These are phyloP conservation scores for Oryza coarctata DNA, from an alignment of 176 grass and related monocot genomes.

Conservation along the genomic window DNA sequence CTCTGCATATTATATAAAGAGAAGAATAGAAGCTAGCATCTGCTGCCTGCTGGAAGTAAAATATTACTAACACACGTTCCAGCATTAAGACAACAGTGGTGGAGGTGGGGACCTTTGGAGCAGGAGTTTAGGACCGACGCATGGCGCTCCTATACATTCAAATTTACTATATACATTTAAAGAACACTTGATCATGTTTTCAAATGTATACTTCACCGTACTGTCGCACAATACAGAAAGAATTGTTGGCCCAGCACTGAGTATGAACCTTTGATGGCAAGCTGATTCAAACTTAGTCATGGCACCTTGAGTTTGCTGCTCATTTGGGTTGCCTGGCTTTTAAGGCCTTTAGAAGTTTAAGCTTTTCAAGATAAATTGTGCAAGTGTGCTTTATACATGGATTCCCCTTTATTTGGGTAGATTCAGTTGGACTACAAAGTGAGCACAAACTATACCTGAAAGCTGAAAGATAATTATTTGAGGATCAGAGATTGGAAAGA, in stretches of 20 bases:
- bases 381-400: slow-evolving; percentile 45
- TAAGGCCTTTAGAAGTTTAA: slow-evolving; percentile 52
- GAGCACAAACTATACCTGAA: slow-evolving; percentile 5
- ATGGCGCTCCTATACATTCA: not conserved
- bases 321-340: slow-evolving; percentile 49
- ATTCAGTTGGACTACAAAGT: slow-evolving; percentile 43
- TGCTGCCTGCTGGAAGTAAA: slow-evolving; percentile 19
- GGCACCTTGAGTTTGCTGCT: slow-evolving; percentile 42
- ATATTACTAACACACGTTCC: slow-evolving; percentile 28
- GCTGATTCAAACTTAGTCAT: slow-evolving; percentile 49
- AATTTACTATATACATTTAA: slow-evolving; percentile 8
- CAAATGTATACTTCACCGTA: slow-evolving; percentile 30
- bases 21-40: slow-evolving; percentile 29
- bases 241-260: not conserved
- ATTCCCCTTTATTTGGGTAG: slow-evolving; percentile 44
- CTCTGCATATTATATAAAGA: slow-evolving; percentile 19
- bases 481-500: slow-evolving; percentile 20
- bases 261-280: slow-evolving; percentile 9
- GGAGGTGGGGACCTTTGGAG: not conserved
- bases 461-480: slow-evolving; percentile 24
- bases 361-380: slow-evolving; percentile 47
- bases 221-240: slow-evolving; percentile 1
- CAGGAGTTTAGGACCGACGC: not conserved
- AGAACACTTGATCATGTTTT: slow-evolving; percentile 22
- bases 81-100: not conserved